phyloP scores from a whole-genome alignment of 2,329 filamentous ascomycete genomes.

The Aspergillus brunneoviolaceus region DNA sequence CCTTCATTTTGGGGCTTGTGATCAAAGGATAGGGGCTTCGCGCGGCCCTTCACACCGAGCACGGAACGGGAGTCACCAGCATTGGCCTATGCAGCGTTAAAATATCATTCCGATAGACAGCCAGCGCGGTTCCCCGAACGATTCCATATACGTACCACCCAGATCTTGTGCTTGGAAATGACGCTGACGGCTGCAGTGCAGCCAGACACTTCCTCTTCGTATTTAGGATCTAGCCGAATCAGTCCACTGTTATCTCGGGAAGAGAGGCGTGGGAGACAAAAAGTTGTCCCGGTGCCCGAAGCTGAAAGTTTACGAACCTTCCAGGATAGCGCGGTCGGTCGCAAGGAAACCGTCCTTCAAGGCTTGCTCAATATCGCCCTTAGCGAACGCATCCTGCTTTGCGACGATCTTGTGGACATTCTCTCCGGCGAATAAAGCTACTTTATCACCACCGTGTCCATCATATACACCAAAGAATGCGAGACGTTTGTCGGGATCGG shows the following conservation, averaged over 20 bases:
- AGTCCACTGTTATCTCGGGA: conserved; percentile 13
- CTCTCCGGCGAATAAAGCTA: conserved; percentile 87
- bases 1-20: conserved; percentile 99
- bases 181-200: conserved; percentile 93
- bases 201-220: conserved; percentile 96
- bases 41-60: conserved; percentile 91
- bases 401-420: conserved; percentile 91
- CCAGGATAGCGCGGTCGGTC: conserved; percentile 91
- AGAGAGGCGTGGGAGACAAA: neutral
- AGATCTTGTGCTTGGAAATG: conserved; percentile 88
- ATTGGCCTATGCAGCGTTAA: conserved; percentile 68
- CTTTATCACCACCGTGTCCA: conserved; percentile 95
- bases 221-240: conserved; percentile 73
- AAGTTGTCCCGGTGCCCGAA: neutral
- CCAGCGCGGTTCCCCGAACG: neutral
- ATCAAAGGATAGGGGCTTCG: conserved; percentile 97
- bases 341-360: conserved; percentile 97
- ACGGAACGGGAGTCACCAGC: conserved; percentile 95
- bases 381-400: conserved; percentile 91
- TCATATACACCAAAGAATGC: conserved; percentile 99
- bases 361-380: conserved; percentile 88
- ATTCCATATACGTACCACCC: conserved; percentile 68
- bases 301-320: conserved; percentile 62
- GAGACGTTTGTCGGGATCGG: conserved; percentile 68
- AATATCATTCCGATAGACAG: conserved; percentile 16